Base-by-base conservation (phyloP, 2,329 filamentous ascomycete species). In the Fusarium acutatum region DNA sequence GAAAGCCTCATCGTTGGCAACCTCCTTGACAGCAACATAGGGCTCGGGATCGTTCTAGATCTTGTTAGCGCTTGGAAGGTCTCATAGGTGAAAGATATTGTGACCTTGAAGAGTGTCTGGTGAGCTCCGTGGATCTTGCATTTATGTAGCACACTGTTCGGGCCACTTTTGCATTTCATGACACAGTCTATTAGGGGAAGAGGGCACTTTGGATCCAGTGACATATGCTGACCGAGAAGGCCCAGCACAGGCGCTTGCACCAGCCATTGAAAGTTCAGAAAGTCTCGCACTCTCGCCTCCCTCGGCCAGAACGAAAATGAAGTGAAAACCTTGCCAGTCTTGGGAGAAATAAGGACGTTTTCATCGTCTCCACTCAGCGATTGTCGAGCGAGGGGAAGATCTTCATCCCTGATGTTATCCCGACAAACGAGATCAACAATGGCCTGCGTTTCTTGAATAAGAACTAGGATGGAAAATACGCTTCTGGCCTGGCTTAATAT, bases 191-290 rank as follows among this genome's bases (percentile, higher is more conserved):
- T 26, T 6, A 74, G 11, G 4, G 72, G 54, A 22, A 74, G 41
- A 6, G 68, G 28, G 14, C 62, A 62, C 8, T 38, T 60, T 4
- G 59, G 15, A 2, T 63, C 22, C 11, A 75, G 40, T 3, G 18
- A 22, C 17, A 64, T n/a, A 11, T 71, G 64, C 7, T 34, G 11
- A 4, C 71, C 61, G 11, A 34, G 22, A 8, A 20, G 9, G 3
- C 49, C 38, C n/a, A 74, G 50, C 6, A 74, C 46, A 7, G 72
- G 72, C 4, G 71, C 52, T 22, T 66, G 71, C 12, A 74, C 71
- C 2, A 61, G n/a, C 72, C 72, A 74, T 22, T 74, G 72, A 8
- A 37, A 57, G 1, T 37, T 46, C 6, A 74, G 52, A 58, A 74
- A 74, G 6, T 34, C 40, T 26, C 32, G 34, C 18, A 74, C 47